A percentile compares a stretch with the other conserved stretches of the same genome.
phyloP scores from a whole-genome alignment of 2,329 filamentous ascomycete species.

The Pestalotiopsis sp. region DNA sequence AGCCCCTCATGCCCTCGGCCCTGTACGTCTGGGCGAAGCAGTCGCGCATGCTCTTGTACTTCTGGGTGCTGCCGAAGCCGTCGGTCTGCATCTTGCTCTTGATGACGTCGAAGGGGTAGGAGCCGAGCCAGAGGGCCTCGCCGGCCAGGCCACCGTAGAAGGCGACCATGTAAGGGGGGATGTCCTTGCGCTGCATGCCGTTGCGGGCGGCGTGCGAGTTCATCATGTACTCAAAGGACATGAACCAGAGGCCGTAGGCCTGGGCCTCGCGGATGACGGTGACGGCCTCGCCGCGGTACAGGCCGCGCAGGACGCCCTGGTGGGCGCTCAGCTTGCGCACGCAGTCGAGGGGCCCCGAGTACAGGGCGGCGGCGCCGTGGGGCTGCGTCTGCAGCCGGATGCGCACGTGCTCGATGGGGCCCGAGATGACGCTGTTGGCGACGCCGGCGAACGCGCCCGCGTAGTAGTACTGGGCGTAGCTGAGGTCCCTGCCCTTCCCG shows the following conservation, averaged over 20 bases:
- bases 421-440: constrained; percentile 85
- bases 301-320: constrained; percentile 69
- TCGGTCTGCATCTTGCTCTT: constrained; percentile 99
- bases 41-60: constrained; percentile 82
- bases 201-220: constrained; percentile 83
- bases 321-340: constrained; percentile 76
- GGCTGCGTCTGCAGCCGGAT: constrained; percentile 97
- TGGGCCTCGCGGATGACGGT: constrained; percentile 88
- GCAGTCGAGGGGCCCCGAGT: constrained; percentile 86
- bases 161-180: constrained; percentile 85
- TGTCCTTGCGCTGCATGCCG: constrained; percentile 72
- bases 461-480: constrained; percentile 85
- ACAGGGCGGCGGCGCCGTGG: constrained; percentile 78
- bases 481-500: constrained; percentile 55
- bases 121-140: constrained; percentile 89
- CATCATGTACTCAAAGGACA: constrained; percentile 96
- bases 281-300: constrained; percentile 87
- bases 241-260: constrained; percentile 95
- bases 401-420: constrained; percentile 94
- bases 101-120: constrained; percentile 95
- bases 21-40: constrained; percentile 85
- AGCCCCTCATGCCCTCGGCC: constrained; percentile 77
- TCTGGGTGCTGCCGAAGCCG: constrained; percentile 74
- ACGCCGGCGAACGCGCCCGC: constrained; percentile 91
- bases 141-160: constrained; percentile 91